Conservation (phyloP, 331 rosid species). For the Prunus yedoensis region DNA sequence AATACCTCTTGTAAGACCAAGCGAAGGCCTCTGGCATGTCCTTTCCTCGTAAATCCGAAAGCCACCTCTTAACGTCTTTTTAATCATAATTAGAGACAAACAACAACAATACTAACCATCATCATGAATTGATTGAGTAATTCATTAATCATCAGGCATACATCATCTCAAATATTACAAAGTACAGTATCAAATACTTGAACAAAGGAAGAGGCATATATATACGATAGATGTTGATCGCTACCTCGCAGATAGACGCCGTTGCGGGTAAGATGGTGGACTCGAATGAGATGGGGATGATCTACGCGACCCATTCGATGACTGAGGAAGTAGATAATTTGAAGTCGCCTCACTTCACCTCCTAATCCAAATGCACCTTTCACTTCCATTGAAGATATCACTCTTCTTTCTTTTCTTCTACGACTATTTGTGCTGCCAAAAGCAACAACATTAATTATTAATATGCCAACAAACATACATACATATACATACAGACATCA, state of each 20-base stretch:
- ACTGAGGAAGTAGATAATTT: slow-evolving; percentile 69
- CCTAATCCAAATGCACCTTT: slow-evolving; percentile 22
- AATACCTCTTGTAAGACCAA: slow-evolving; percentile 88
- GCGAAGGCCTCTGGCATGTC: slow-evolving; percentile 70
- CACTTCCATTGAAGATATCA: slow-evolving; percentile 42
- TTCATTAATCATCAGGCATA: not conserved
- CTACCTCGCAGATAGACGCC: slow-evolving; percentile 80
- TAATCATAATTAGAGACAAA: not conserved
- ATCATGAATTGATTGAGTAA: not conserved
- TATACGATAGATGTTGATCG: not conserved
- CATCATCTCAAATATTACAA: not conserved
- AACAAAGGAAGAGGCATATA: no score
- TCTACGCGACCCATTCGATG: slow-evolving; percentile 53
- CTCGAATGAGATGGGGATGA: slow-evolving; percentile 81
- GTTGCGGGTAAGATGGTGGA: slow-evolving; percentile 61
- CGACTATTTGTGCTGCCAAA: slow-evolving; percentile 24
- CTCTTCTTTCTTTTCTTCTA: slow-evolving; percentile 7
- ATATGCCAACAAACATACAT: no score
- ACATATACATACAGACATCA: not conserved
- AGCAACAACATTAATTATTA: not conserved
- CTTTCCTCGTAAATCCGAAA: slow-evolving; percentile 73
- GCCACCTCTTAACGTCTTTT: slow-evolving; percentile 86
- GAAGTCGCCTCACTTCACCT: slow-evolving; percentile 58
- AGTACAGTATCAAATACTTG: no score
- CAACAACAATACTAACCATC: not conserved